Percentiles rank a stretch among this genome's conserved stretches.
These are phyloP conservation scores for Phialophora expanda DNA, from an alignment of 2,329 filamentous ascomycete species.

Conservation along the genomic window DNA sequence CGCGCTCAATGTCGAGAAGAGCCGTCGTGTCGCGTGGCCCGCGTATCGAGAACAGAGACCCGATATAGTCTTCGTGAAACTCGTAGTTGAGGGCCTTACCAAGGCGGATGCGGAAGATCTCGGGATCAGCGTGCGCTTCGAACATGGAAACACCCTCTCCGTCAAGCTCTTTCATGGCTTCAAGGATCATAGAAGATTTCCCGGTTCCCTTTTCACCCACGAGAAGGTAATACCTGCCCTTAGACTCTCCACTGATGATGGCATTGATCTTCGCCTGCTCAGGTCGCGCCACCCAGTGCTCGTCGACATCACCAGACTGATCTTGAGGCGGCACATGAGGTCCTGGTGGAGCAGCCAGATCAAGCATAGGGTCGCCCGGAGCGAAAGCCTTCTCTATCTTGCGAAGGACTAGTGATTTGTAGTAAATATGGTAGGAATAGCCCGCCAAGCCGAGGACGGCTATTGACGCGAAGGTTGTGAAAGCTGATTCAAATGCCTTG, in stretches of 20 bases:
- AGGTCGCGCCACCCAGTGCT: slow-evolving; percentile 74
- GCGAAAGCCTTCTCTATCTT: slow-evolving; percentile 94
- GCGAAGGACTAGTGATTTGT: slow-evolving; percentile 86
- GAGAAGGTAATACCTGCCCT: slow-evolving; percentile 87
- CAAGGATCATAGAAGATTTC: slow-evolving; percentile 94
- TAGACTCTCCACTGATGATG: slow-evolving; percentile 75
- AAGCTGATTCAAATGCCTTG: slow-evolving; percentile 75
- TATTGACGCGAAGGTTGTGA: slow-evolving; percentile 77
- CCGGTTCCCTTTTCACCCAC: slow-evolving; percentile 96
- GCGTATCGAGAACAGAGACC: slow-evolving; percentile 90
- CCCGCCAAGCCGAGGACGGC: slow-evolving; percentile 73
- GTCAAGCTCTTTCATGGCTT: slow-evolving; percentile 91
- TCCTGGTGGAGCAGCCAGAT: slow-evolving; percentile 63
- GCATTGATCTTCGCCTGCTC: slow-evolving; percentile 81
- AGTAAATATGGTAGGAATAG: slow-evolving; percentile 78
- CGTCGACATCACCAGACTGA: slow-evolving; percentile 41
- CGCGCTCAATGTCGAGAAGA: slow-evolving; percentile 91
- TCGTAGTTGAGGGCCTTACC: slow-evolving; percentile 96
- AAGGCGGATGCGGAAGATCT: slow-evolving; percentile 90
- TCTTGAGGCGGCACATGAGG: slow-evolving; percentile 17
- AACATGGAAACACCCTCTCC: slow-evolving; percentile 93
- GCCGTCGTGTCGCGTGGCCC: slow-evolving; percentile 91
- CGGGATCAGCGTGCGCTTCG: slow-evolving; percentile 90
- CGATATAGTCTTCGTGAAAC: slow-evolving; percentile 92
- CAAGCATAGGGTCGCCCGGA: slow-evolving; percentile 87